phyloP scores from a whole-genome alignment of 352 stramenopile species.

The Pythium phragmitis region DNA sequence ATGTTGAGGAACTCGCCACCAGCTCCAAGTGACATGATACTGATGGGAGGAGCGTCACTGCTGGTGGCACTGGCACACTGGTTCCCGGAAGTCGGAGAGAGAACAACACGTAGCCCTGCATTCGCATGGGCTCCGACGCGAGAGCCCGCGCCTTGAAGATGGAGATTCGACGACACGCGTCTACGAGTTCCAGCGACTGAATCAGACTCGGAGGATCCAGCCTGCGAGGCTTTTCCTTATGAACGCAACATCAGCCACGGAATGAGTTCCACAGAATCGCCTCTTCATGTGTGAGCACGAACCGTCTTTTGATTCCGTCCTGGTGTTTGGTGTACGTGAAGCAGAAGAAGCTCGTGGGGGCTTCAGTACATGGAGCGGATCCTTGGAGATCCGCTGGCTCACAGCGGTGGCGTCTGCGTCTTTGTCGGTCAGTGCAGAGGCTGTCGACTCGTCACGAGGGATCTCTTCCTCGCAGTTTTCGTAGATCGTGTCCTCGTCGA shows the following conservation, averaged over 20 bases:
- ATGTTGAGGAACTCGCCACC: conserved; percentile 32
- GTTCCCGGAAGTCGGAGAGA: not conserved
- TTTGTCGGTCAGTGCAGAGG: not conserved
- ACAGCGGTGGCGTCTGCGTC: not conserved
- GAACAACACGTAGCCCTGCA: not conserved
- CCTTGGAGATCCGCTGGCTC: not conserved
- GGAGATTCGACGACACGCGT: not conserved
- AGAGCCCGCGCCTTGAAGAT: not conserved
- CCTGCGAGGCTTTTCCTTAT: not conserved
- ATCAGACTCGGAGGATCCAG: not conserved
- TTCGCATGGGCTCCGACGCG: not conserved
- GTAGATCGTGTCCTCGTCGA: not conserved
- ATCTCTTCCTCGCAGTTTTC: not conserved
- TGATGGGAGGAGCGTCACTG: conserved; percentile 1
- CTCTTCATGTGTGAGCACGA: not conserved
- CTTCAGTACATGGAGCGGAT: not conserved
- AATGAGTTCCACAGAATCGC: not conserved
- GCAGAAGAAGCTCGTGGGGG: not conserved
- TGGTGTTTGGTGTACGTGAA: not conserved
- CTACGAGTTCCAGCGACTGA: not conserved
- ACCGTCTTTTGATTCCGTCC: conserved; percentile 3
- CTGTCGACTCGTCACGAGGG: no score
- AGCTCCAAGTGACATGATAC: conserved; percentile 14
- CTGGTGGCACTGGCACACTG: not conserved
- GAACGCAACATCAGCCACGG: not conserved